A percentile compares a stretch with the other conserved stretches of the same genome.
phyloP scores from a whole-genome alignment of 2,329 filamentous ascomycete species.

The Verticillium isaacii region DNA sequence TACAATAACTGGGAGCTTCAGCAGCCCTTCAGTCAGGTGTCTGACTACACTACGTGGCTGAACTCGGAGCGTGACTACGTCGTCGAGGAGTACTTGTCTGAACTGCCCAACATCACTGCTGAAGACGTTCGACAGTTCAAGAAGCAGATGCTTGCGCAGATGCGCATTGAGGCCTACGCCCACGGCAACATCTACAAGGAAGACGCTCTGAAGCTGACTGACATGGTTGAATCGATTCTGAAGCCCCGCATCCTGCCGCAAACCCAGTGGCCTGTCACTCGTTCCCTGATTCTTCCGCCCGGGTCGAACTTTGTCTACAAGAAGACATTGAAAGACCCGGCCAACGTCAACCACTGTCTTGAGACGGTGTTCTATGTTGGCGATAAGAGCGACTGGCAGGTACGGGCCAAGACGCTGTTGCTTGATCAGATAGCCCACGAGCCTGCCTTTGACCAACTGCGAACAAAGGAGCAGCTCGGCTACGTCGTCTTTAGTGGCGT shows the following conservation, averaged over 20 bases:
- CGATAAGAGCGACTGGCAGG: conserved; percentile 59
- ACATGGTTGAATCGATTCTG: conserved; percentile 74
- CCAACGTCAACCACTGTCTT: conserved; percentile 84
- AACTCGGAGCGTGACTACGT: conserved; percentile 72
- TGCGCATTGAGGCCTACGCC: conserved; percentile 81
- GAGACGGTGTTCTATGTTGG: conserved; percentile 74
- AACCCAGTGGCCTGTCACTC: conserved; percentile 73
- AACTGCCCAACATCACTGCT: conserved; percentile 68
- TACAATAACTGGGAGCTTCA: conserved; percentile 85
- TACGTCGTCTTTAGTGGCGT: conserved; percentile 91
- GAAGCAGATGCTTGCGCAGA: conserved; percentile 73
- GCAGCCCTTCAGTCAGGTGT: conserved; percentile 85
- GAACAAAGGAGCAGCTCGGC: conserved; percentile 95
- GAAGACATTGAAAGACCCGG: conserved; percentile 75
- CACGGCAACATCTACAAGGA: conserved; percentile 95
- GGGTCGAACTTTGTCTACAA: conserved; percentile 83
- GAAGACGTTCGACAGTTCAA: conserved; percentile 74
- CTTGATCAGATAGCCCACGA: conserved; percentile 90
- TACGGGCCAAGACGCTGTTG: conserved; percentile 74
- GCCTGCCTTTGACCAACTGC: conserved; percentile 87
- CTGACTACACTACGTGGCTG: conserved; percentile 77
- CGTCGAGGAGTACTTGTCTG: conserved; percentile 73
- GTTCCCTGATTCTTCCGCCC: conserved; percentile 71
- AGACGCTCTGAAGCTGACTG: conserved; percentile 80
- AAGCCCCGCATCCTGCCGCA: conserved; percentile 69